Base-by-base conservation (phyloP, 768 basidiomycete species). In the Russula earlei region DNA sequence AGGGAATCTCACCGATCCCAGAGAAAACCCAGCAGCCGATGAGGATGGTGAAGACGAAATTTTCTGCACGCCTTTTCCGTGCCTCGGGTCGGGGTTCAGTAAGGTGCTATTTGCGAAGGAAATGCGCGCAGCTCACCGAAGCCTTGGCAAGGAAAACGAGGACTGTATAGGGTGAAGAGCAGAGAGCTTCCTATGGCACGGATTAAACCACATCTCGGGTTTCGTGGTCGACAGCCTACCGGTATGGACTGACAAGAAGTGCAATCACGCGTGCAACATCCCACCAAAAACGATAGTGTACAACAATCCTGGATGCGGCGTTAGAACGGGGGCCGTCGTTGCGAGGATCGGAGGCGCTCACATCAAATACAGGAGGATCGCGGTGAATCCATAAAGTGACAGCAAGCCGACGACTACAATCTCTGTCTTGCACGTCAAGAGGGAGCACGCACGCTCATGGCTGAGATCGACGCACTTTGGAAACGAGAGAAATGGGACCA, bases 341-440 rank as follows among this genome's bases (percentile, higher is more conserved):
- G 12, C 41, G 6, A 31, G 8, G 11, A 24, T 42, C 45, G 11
- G 34, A 3, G 11, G 20, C 20, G 1, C 59, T 44, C 47, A 62
- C 61, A 62, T 60, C 10, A 62, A 33, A 45, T 60, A 62, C 20
- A 62, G 42, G 27, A 60, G 34, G 25, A 60, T 43, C 4, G 58
- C 36, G 20, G 61, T 56, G 42, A 52, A 55, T 11, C 19, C 51
- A 29, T 62, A 48, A 1, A 61, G 34, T 3, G 38, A 42, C 25
- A 49, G 20, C 31, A 50, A 40, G 37, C 41, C 3, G n/a, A 38
- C 10, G 10, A 54, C 34, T 29, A 54, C 15, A 11, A 43, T 40
- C 14, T 49, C 61, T 62, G 46, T 10, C 24, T 25, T 17, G 31
- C 20, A 27, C 5, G 33, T 58, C 37, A 51, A 49, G 5, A 25